phyloP scores from a whole-genome alignment of 441 rosid genomes.

The Populus tomentosa region DNA sequence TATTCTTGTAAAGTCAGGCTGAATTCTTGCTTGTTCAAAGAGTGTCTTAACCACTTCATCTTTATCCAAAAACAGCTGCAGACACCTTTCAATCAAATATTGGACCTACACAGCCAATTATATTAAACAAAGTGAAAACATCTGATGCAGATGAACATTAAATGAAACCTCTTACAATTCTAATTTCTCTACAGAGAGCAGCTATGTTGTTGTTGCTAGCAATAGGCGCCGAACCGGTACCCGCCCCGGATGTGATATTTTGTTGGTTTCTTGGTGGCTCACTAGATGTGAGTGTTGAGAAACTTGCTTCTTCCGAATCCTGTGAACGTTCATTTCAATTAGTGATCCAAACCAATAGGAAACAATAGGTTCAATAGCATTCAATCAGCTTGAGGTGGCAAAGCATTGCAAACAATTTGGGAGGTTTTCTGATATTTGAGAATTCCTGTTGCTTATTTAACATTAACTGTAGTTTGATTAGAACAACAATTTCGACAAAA shows the following conservation, averaged over 20 bases:
- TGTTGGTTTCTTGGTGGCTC: background rate
- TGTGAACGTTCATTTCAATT: background rate
- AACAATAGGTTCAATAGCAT: too few relatives aligned
- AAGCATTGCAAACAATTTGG: too few relatives aligned
- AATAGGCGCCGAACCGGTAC: conserved; percentile 1
- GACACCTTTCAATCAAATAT: conserved; percentile 79
- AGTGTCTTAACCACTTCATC: conserved; percentile 78
- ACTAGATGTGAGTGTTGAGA: too few relatives aligned
- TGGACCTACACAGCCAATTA: conserved; percentile 48
- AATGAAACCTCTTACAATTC: conserved; percentile 8
- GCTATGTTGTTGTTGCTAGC: conserved; percentile 1
- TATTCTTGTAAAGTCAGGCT: conserved; percentile 29
- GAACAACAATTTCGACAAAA: too few relatives aligned
- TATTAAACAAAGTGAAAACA: background rate
- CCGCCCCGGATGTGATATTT: background rate
- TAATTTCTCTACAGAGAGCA: conserved; percentile 8
- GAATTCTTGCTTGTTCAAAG: conserved; percentile 66
- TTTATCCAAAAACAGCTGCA: conserved; percentile 78
- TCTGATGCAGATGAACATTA: background rate
- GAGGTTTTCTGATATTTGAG: too few relatives aligned
- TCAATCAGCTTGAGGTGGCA: too few relatives aligned
- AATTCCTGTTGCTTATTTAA: too few relatives aligned
- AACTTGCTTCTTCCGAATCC: background rate
- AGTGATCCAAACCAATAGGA: background rate
- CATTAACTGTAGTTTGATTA: too few relatives aligned